Conservation (phyloP, 148 eudicot genomes). For the Heliosperma pusillum region DNA sequence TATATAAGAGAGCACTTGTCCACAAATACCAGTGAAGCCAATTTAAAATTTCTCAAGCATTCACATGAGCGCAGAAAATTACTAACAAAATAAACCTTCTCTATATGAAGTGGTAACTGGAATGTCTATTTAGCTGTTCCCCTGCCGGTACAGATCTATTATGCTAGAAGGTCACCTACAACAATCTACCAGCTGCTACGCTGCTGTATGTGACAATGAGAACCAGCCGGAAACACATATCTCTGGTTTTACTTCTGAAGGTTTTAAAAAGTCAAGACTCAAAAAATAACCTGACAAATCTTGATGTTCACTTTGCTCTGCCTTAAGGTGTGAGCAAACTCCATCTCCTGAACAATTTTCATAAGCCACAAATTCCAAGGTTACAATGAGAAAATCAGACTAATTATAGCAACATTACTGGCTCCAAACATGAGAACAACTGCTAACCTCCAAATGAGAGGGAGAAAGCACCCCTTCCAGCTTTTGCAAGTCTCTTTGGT, state of each 20-base stretch:
- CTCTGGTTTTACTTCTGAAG: not conserved
- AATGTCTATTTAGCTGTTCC: not conserved
- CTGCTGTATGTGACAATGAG: not conserved
- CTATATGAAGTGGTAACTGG: not conserved
- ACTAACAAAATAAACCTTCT: not conserved
- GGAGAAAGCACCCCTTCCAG: conserved; percentile 98
- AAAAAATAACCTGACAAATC: conserved; percentile 75
- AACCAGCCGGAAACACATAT: not conserved
- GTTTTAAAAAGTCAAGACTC: conserved; percentile 20
- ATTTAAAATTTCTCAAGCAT: not conserved
- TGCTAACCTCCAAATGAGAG: conserved; percentile 87
- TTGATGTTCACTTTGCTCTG: conserved; percentile 91
- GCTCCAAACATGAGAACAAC: conserved; percentile 13
- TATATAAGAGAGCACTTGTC: not conserved
- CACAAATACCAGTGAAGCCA: not conserved
- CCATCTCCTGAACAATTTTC: conserved; percentile 72
- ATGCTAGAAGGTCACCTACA: not conserved
- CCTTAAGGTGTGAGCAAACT: conserved; percentile 94
- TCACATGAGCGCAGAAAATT: not conserved
- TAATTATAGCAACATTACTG: not conserved
- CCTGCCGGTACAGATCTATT: not conserved
- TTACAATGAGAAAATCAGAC: not conserved
- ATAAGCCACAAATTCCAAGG: not conserved
- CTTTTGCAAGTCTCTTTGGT: conserved; percentile 86
- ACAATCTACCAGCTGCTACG: not conserved